Evolutionary conservation across 768 basidiomycete genomes (phyloP), one percentile per base, ranked within the genome.

Genomic region (Mrakia gelida): DNA sequence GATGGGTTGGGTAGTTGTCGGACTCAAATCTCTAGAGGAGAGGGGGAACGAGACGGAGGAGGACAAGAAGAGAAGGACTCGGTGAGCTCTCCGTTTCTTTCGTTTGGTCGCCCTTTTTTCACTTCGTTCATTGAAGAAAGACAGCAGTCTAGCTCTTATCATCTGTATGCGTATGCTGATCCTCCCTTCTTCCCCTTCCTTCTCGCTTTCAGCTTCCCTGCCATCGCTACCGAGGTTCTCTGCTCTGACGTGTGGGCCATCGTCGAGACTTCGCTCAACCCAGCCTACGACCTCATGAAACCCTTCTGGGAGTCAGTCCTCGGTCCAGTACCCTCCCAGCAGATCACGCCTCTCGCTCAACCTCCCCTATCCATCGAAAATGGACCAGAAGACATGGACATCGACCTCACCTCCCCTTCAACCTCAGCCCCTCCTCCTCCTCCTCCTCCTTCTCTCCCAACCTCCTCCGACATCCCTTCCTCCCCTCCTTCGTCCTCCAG

Each of bases 161-260:
- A 21, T 41, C 1, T 3, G 3, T 10, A 3, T 43, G 13, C 63
- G 52, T 41, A 18, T 26, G 62, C 75, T 75, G 43, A 32, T 8
- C 59, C 30, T 52, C 9, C 49, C 52, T 34, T 59, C 38, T 30
- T 1, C 28, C 45, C 16, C 13, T 75, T 62, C 18, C 10, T 49
- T 13, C 13, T 75, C 43, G 9, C 67, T 3, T 26, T 26, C 68
- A 97, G 95, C 85, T 98, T 94, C 84, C 94, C 95, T 1, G 92
- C 93, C 82, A 90, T 95, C 30, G 92, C 94, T 23, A 94, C 95
- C 38, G 96, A 98, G 84, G 94, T 98, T 32, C 88, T 98, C 49
- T 95, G 94, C 85, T 92, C 93, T 84, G 95, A 96, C 81, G 91
- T 96, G 85, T 97, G 94, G 91, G 92, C 92, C 30, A 93, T 98